Evolutionary conservation across 2,329 filamentous ascomycete genomes (phyloP).

Genomic region (Pseudogymnoascus sp.): DNA sequence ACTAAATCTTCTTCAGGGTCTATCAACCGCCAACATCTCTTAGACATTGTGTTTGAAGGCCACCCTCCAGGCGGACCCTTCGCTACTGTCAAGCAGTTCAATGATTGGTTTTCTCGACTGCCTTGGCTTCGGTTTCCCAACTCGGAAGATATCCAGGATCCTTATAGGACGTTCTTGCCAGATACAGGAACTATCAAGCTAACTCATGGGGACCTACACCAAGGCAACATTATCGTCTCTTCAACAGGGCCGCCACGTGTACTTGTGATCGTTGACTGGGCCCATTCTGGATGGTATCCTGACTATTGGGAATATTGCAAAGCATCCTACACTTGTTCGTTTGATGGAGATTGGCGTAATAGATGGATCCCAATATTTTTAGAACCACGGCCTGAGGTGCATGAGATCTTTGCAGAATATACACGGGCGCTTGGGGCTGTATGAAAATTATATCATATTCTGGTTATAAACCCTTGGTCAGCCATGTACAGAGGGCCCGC

Average conservation of each 20-base stretch:
- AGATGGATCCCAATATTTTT: background rate
- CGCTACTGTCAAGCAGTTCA: background rate
- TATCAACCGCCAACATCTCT: background rate
- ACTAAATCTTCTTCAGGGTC: background rate
- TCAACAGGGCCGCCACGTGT: too few species aligned
- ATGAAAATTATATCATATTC: background rate
- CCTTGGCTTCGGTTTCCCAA: background rate
- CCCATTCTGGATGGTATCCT: slow-evolving; percentile 29
- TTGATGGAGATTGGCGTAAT: slow-evolving; percentile 4
- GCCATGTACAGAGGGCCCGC: background rate
- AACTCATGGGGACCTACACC: background rate
- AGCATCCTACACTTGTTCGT: slow-evolving; percentile 22
- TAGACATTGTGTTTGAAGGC: background rate
- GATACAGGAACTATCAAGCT: background rate
- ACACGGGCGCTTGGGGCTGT: background rate
- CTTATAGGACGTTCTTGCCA: background rate
- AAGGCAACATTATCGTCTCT: background rate
- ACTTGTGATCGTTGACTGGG: too few species aligned
- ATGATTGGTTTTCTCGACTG: background rate
- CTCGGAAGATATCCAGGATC: background rate
- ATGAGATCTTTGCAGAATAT: background rate
- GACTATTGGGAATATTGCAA: slow-evolving; percentile 32
- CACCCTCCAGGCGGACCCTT: background rate
- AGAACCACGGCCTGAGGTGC: background rate
- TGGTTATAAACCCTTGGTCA: background rate